Evolutionary conservation across 352 stramenopile genomes (phyloP).

Genomic region (Phytophthora sojae): DNA sequence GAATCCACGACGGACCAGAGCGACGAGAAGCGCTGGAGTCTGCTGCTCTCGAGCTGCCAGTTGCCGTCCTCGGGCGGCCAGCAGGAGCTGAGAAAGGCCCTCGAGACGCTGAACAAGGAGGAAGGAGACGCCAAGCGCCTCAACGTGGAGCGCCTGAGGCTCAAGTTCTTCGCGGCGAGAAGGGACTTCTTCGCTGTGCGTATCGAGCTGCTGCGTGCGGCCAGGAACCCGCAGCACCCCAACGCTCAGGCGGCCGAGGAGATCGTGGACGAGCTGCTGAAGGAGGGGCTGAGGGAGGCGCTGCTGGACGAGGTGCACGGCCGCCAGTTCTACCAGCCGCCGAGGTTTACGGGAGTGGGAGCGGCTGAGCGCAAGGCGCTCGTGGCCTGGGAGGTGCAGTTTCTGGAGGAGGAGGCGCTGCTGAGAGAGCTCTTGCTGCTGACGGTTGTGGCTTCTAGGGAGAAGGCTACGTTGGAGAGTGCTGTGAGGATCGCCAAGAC

Average conservation of each 20-base stretch:
- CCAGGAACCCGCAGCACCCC: conserved; percentile 43
- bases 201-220: conserved; percentile 61
- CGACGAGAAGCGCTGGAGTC: conserved; percentile 32
- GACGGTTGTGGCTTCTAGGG: conserved; percentile 48
- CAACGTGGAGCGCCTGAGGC: conserved; percentile 33
- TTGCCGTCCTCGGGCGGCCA: conserved; percentile 38
- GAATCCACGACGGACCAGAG: not conserved
- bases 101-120: conserved; percentile 27
- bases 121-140: conserved; percentile 30
- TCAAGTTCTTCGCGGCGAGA: conserved; percentile 49
- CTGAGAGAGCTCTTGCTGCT: conserved; percentile 67
- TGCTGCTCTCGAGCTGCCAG: conserved; percentile 40
- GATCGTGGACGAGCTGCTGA: conserved; percentile 52
- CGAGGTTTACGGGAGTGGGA: conserved; percentile 46
- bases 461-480: conserved; percentile 42
- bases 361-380: conserved; percentile 41
- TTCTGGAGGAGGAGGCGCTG: conserved; percentile 66
- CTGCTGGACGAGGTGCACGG: conserved; percentile 66
- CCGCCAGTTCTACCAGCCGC: conserved; percentile 43
- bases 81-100: conserved; percentile 36
- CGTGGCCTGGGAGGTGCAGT: conserved; percentile 60
- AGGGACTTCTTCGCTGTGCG: conserved; percentile 61
- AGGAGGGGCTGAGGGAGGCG: conserved; percentile 64
- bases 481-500: conserved; percentile 49
- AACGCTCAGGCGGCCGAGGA: conserved; percentile 47